A percentile compares a stretch with the other conserved stretches of the same genome.
phyloP scores from a whole-genome alignment of 1,284 basidiomycete genomes.

The Rhodotorula sp. region DNA sequence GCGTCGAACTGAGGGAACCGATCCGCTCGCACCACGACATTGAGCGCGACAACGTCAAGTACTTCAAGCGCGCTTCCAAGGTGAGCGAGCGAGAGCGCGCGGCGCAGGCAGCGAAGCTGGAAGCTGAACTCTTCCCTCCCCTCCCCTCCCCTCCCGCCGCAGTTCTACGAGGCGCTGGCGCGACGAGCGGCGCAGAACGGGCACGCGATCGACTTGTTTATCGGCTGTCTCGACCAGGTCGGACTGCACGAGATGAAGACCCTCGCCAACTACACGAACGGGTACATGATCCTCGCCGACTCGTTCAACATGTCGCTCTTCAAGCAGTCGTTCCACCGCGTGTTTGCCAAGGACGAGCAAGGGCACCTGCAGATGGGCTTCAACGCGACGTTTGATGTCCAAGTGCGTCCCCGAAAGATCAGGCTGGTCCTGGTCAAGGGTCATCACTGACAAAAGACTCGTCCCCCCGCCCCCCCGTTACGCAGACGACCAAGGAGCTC shows the following conservation, averaged over 20 bases:
- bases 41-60: conserved; percentile 94
- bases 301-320: conserved; percentile 98
- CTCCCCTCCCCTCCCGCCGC: background rate
- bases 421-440: too few species aligned
- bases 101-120: too few species aligned
- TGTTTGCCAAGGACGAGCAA: conserved; percentile 92
- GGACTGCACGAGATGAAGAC: conserved; percentile 98
- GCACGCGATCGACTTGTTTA: conserved; percentile 92
- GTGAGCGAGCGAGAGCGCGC: conserved; percentile 52
- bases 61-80: conserved; percentile 96
- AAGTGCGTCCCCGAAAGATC: conserved; percentile 57
- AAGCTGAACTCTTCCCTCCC: background rate
- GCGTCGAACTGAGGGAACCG: conserved; percentile 92
- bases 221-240: conserved; percentile 97
- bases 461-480: too few species aligned
- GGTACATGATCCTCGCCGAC: conserved; percentile 92
- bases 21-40: conserved; percentile 99
- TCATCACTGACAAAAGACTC: too few species aligned
- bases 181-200: conserved; percentile 92
- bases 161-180: conserved; percentile 97
- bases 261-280: conserved; percentile 91
- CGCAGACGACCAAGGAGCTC: conserved; percentile 93
- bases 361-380: conserved; percentile 96
- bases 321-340: conserved; percentile 93
- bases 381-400: conserved; percentile 97